Percentiles rank a stretch among this genome's conserved stretches.
Conservation (phyloP, 768 basidiomycete species). For the Serendipita sp. region DNA sequence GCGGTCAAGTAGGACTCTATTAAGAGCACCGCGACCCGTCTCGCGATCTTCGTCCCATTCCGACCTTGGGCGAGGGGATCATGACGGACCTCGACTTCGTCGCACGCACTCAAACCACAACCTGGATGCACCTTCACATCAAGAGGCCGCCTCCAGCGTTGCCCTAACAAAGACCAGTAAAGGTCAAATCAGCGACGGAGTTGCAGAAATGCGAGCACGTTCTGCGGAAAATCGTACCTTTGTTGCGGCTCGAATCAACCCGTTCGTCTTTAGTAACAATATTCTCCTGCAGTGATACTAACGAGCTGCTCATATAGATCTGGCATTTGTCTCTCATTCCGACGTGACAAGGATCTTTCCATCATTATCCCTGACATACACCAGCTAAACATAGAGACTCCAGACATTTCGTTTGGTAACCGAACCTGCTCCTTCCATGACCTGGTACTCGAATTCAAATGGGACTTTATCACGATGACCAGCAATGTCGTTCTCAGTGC, state of each 20-base stretch:
- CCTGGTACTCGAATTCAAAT: not conserved
- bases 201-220: conserved; percentile 1
- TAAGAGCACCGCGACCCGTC: not conserved
- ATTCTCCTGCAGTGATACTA: not conserved
- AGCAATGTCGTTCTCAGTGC: conserved; percentile 2
- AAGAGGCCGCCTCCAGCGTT: not conserved
- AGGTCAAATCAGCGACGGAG: not conserved
- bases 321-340: conserved; percentile 5
- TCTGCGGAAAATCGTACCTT: conserved; percentile 3
- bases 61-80: not conserved
- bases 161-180: not conserved
- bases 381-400: not conserved
- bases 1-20: not conserved
- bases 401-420: not conserved
- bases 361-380: conserved; percentile 1
- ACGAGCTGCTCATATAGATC: not conserved
- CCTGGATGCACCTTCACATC: not conserved
- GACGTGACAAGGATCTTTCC: conserved; percentile 4
- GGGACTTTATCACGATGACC: not conserved
- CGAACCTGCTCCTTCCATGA: conserved; percentile 5
- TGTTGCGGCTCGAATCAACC: conserved; percentile 1
- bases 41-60: conserved; percentile 5
- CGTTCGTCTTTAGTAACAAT: not conserved
- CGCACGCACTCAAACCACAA: not conserved
- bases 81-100: not conserved